A percentile compares a stretch with the other conserved stretches of the same genome.
phyloP scores from a whole-genome alignment of 2,329 filamentous ascomycete species.

The Trichophyton simii region DNA sequence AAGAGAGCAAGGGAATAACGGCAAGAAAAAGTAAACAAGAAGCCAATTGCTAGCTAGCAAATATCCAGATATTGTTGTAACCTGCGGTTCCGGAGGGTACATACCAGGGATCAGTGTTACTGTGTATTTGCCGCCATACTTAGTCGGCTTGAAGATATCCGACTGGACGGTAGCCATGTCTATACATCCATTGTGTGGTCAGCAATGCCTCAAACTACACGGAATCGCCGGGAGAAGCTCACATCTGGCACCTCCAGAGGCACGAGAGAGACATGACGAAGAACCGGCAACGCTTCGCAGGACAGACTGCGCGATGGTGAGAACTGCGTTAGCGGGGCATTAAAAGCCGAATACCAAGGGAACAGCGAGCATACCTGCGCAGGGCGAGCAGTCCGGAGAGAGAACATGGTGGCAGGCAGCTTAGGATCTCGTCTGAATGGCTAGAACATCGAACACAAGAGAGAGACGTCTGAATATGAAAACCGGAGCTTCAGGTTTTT shows the following conservation, averaged over 20 bases:
- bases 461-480: not conserved
- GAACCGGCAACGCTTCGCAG: slow-evolving; percentile 42
- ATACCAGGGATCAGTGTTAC: slow-evolving; percentile 91
- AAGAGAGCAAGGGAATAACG: not conserved
- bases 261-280: slow-evolving; percentile 36
- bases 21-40: not conserved
- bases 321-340: slow-evolving; percentile 21
- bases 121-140: slow-evolving; percentile 98
- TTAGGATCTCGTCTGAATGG: not conserved
- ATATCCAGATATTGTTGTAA: not conserved
- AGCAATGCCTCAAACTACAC: not conserved
- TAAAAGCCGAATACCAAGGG: slow-evolving; percentile 5
- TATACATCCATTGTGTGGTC: slow-evolving; percentile 17
- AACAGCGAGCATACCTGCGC: slow-evolving; percentile 26
- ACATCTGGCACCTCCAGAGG: slow-evolving; percentile 44
- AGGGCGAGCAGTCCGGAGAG: slow-evolving; percentile 28
- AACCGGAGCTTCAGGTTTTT: not conserved
- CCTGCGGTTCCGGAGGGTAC: slow-evolving; percentile 12
- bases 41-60: not conserved
- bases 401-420: slow-evolving; percentile 27
- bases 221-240: slow-evolving; percentile 15
- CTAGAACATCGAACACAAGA: not conserved
- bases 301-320: slow-evolving; percentile 41
- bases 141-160: slow-evolving; percentile 97
- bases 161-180: slow-evolving; percentile 70